Conservation (phyloP, 495 filamentous ascomycete genomes). For the Neurospora sp. region DNA sequence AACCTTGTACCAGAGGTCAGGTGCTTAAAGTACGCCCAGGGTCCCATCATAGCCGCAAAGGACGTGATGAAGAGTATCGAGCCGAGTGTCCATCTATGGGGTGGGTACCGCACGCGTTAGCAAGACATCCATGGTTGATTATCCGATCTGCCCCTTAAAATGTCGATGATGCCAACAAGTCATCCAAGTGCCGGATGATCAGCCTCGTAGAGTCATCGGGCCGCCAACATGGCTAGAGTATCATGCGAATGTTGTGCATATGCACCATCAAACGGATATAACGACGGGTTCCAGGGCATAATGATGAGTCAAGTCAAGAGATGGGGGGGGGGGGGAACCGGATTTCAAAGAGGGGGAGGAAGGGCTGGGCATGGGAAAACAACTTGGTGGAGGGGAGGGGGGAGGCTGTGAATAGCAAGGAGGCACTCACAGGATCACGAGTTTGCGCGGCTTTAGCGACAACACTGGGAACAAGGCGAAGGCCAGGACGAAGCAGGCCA, state of each 20-base stretch:
- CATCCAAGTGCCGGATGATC: conserved; percentile 1
- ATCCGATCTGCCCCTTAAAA: neutral
- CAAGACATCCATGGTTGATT: neutral
- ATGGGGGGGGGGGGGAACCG: neutral
- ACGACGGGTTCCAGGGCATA: neutral
- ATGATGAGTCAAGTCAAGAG: neutral
- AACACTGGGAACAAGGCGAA: conserved; percentile 74
- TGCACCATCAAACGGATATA: conserved; percentile 3
- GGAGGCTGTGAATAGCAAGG: conserved; percentile 1
- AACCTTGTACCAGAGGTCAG: conserved; percentile 75
- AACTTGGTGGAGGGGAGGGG: conserved; percentile 1
- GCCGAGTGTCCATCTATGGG: conserved; percentile 80
- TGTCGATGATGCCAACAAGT: conserved; percentile 1
- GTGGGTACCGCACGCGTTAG: conserved; percentile 3
- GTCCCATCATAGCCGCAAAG: conserved; percentile 91
- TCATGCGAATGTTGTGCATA: conserved; percentile 7
- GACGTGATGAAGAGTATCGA: conserved; percentile 84
- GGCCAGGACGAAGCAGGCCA: conserved; percentile 85
- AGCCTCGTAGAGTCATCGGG: conserved; percentile 10
- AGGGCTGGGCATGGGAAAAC: neutral
- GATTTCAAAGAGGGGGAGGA: neutral
- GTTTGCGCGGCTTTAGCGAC: conserved; percentile 76
- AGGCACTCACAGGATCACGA: conserved; percentile 84
- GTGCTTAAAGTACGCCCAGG: conserved; percentile 69
- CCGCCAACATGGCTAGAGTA: neutral